Percentiles rank a stretch among this genome's conserved stretches.
These are phyloP conservation scores for Trichoderma sp. DNA, from an alignment of 2,329 filamentous ascomycete species.

Conservation along the genomic window DNA sequence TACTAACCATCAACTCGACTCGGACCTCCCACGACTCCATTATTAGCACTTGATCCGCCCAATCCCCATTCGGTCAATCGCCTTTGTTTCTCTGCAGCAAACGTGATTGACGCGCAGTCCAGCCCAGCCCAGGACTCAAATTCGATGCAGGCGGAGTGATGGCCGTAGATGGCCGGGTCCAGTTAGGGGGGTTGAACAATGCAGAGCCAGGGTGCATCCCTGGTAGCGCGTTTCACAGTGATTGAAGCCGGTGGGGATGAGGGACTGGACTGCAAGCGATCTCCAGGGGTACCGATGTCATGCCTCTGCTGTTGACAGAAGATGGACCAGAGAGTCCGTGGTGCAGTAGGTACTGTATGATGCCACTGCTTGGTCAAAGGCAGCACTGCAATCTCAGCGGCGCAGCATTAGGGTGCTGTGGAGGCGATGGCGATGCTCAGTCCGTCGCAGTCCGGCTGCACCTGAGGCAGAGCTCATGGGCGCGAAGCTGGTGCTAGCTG, in stretches of 20 bases:
- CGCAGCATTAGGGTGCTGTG: not conserved
- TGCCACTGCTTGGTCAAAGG: slow-evolving; percentile 9
- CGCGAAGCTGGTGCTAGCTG: not conserved
- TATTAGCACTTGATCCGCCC: not conserved
- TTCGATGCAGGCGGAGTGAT: slow-evolving; percentile 16
- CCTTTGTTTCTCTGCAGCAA: not conserved
- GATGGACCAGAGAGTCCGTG: not conserved
- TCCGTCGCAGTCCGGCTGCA: not conserved
- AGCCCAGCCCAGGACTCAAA: not conserved
- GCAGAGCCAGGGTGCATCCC: slow-evolving; percentile 20
- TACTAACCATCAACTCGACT: not conserved
- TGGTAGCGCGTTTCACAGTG: slow-evolving; percentile 25
- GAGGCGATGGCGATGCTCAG: slow-evolving; percentile 3
- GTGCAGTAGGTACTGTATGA: not conserved
- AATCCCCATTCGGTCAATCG: not conserved
- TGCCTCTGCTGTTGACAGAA: slow-evolving; percentile 1
- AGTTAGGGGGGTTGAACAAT: slow-evolving; percentile 22
- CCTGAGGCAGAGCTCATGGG: not conserved
- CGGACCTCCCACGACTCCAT: not conserved
- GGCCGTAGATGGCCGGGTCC: slow-evolving; percentile 17
- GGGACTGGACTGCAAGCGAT: slow-evolving; percentile 15
- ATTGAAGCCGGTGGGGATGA: slow-evolving; percentile 21
- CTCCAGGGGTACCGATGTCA: slow-evolving; percentile 7
- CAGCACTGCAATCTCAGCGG: slow-evolving; percentile 23
- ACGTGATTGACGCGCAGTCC: slow-evolving; percentile 7